phyloP scores from a whole-genome alignment of 2,329 filamentous ascomycete species.

The Emergomyces pasteurianus region DNA sequence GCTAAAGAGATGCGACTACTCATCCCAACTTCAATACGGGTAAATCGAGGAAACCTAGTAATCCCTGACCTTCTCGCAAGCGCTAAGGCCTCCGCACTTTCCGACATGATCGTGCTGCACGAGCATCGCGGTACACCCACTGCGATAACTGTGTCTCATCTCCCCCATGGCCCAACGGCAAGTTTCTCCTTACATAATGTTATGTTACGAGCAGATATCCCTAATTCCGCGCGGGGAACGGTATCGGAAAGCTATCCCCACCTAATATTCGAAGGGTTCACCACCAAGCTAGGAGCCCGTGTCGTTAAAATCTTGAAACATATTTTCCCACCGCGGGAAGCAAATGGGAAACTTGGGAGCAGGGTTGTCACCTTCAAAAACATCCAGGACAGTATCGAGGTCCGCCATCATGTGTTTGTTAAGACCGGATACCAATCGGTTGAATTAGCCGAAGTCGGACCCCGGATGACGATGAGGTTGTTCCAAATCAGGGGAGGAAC shows the following conservation, averaged over 20 bases:
- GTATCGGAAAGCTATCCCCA: conserved; percentile 90
- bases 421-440: conserved; percentile 83
- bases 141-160: conserved; percentile 73
- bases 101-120: conserved; percentile 76
- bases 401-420: conserved; percentile 89
- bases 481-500: conserved; percentile 91
- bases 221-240: conserved; percentile 72
- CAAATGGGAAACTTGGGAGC: conserved; percentile 68
- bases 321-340: conserved; percentile 79
- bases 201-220: conserved; percentile 83
- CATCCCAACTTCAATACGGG: conserved; percentile 69
- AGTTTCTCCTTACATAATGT: conserved; percentile 90
- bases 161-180: conserved; percentile 77
- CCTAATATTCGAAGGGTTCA: conserved; percentile 90
- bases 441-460: conserved; percentile 79
- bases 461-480: conserved; percentile 90
- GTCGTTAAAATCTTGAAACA: conserved; percentile 89
- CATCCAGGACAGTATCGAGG: conserved; percentile 75
- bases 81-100: conserved; percentile 66
- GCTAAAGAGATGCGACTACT: conserved; percentile 82
- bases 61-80: conserved; percentile 74
- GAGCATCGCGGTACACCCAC: conserved; percentile 90
- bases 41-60: conserved; percentile 86
- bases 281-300: conserved; percentile 63
- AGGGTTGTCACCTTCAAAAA: conserved; percentile 91